phyloP scores from a whole-genome alignment of 2,329 filamentous ascomycete species.

The Diplodia mutila region DNA sequence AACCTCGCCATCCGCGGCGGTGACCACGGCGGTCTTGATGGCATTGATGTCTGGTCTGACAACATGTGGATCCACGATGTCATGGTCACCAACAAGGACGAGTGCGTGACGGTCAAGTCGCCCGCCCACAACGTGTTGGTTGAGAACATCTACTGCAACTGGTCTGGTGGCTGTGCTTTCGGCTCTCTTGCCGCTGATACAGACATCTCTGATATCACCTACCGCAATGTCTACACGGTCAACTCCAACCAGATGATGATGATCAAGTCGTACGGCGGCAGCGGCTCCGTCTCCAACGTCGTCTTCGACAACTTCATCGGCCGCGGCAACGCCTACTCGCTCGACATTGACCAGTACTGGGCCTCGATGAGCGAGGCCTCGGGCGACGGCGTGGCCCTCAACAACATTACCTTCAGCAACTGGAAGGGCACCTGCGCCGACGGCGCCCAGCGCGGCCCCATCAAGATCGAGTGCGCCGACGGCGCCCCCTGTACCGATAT shows the following conservation, averaged over 20 bases:
- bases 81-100: slow-evolving; percentile 65
- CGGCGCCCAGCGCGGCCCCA: slow-evolving; percentile 56
- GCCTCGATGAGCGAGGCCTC: slow-evolving; percentile 44
- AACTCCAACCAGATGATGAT: slow-evolving; percentile 66
- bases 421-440: slow-evolving; percentile 60
- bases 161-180: slow-evolving; percentile 62
- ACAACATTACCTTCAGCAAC: slow-evolving; percentile 58
- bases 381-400: slow-evolving; percentile 58
- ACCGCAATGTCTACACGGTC: slow-evolving; percentile 62
- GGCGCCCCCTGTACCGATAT: slow-evolving; percentile 58
- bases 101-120: slow-evolving; percentile 62
- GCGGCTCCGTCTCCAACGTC: slow-evolving; percentile 56
- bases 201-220: slow-evolving; percentile 57
- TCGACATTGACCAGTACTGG: slow-evolving; percentile 62
- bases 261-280: slow-evolving; percentile 65
- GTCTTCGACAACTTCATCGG: slow-evolving; percentile 64
- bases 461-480: slow-evolving; percentile 58
- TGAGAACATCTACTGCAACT: slow-evolving; percentile 66
- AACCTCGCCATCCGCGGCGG: slow-evolving; percentile 60
- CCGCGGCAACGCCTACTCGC: slow-evolving; percentile 61
- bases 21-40: slow-evolving; percentile 58
- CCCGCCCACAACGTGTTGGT: slow-evolving; percentile 59
- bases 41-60: slow-evolving; percentile 58
- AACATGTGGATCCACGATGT: slow-evolving; percentile 65
- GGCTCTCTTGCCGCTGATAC: slow-evolving; percentile 57